phyloP scores from a whole-genome alignment of 306 rosid species.

The Dalbergia cultrata region DNA sequence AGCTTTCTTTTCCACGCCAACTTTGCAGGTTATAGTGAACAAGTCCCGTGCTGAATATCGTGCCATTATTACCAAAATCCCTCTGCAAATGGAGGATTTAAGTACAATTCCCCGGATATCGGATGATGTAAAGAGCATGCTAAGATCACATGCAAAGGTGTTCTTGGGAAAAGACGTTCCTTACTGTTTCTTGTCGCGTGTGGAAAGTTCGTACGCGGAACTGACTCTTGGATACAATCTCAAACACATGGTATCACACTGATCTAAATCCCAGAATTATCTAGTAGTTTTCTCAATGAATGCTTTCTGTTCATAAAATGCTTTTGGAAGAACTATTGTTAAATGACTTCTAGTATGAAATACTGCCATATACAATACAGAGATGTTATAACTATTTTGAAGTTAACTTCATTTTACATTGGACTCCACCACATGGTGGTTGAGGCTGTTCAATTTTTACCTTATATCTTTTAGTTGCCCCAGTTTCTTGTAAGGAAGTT shows the following conservation, averaged over 20 bases:
- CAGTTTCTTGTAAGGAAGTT: not conserved
- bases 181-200: slow-evolving; percentile 80
- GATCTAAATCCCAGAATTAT: slow-evolving; percentile 23
- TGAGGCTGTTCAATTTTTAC: not conserved
- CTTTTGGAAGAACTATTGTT: slow-evolving; percentile 31
- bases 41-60: slow-evolving; percentile 91
- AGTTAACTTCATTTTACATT: slow-evolving; percentile 19
- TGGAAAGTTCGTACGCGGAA: slow-evolving; percentile 74
- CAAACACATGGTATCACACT: slow-evolving; percentile 72
- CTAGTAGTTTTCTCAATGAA: slow-evolving; percentile 30
- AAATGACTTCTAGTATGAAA: not conserved
- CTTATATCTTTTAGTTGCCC: not conserved
- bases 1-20: slow-evolving; percentile 25
- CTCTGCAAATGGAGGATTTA: slow-evolving; percentile 71
- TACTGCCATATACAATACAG: slow-evolving; percentile 16
- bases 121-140: slow-evolving; percentile 70
- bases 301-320: slow-evolving; percentile 23
- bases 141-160: slow-evolving; percentile 69
- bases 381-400: slow-evolving; percentile 21
- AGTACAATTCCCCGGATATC: slow-evolving; percentile 73
- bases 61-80: slow-evolving; percentile 70
- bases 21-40: slow-evolving; percentile 79
- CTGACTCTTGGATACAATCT: slow-evolving; percentile 87
- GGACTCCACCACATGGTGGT: not conserved
- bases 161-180: slow-evolving; percentile 87